Evolutionary conservation across 768 basidiomycete species (phyloP), one percentile per base, ranked within the genome.

Genomic region (Thelephora aurantiotincta): DNA sequence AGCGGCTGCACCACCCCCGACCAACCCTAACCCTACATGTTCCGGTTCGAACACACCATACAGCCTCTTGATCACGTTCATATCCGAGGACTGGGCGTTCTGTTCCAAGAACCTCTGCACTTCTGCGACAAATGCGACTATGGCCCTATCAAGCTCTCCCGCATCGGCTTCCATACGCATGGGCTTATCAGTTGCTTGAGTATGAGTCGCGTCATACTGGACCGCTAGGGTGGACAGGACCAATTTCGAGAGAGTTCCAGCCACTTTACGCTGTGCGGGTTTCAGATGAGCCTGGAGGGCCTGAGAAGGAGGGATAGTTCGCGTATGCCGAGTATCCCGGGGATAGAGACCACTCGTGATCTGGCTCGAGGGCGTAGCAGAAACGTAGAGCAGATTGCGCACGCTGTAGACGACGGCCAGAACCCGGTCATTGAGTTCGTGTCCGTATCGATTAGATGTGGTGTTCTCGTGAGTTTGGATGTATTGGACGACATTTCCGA

Each of bases 181-280:
- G 1, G 78, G 68, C 12, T 55, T 55, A 47, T 81, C 82, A 51
- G 84, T 79, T 11, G 70, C 61, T 3, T 77, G 61, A 19, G 75
- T 68, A 1, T 75, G 72, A 13, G 78, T 80, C 0, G 82, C 80
- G 56, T 88, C 82, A 51, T 85, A 87, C 55, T 84, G 78, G 65
- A 88, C 81, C 0, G 92, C 90, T 44, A 94, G 82, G n/a, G 88
- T 80, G 6, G 85, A 88, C 2, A 96, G 75, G 26, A 94, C 86
- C 23, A 97, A 70, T 59, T 92, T 83, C 16, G 88, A 92, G 7
- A 94, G 68, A 0, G 89, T 90, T 6, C 89, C 86, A 2, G 89
- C 88, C 30, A 94, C 82, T 55, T 87, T 88, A 45, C 87, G 72
- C 49, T 89, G 88, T 0, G 79, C 78, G 6, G 82, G 81, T 61